Conservation (phyloP, 495 filamentous ascomycete genomes). For the Neurospora terricola region DNA sequence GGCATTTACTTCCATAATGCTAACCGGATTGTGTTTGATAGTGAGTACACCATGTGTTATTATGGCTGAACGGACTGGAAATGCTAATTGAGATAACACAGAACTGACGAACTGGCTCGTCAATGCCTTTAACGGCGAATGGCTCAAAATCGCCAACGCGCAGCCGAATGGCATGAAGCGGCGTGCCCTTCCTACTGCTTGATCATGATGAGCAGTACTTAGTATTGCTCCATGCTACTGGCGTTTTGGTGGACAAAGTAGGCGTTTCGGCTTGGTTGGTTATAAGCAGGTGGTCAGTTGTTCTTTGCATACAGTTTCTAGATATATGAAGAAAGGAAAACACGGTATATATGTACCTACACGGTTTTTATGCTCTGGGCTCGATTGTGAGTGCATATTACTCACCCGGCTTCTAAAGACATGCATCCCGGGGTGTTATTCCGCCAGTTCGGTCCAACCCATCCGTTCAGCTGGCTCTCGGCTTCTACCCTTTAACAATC, state of each 20-base stretch:
- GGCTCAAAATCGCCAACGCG: conserved; percentile 63
- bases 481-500: neutral
- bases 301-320: neutral
- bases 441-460: neutral
- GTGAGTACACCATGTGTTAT: conserved; percentile 41
- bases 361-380: neutral
- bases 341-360: neutral
- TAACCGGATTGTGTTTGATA: conserved; percentile 87
- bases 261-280: neutral
- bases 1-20: conserved; percentile 93
- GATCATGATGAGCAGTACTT: neutral
- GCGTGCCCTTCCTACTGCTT: neutral
- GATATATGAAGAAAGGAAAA: neutral
- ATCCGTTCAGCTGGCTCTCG: neutral
- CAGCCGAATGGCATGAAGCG: conserved; percentile 37
- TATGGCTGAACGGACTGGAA: neutral
- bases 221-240: neutral
- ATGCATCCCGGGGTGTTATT: neutral
- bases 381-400: neutral
- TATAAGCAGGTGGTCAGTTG: neutral
- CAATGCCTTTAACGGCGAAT: conserved; percentile 97
- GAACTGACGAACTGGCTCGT: conserved; percentile 87
- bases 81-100: conserved; percentile 30
- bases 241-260: neutral
- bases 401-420: neutral